Conservation (phyloP, 352 stramenopile species). For the Globisporangium sylvaticum region DNA sequence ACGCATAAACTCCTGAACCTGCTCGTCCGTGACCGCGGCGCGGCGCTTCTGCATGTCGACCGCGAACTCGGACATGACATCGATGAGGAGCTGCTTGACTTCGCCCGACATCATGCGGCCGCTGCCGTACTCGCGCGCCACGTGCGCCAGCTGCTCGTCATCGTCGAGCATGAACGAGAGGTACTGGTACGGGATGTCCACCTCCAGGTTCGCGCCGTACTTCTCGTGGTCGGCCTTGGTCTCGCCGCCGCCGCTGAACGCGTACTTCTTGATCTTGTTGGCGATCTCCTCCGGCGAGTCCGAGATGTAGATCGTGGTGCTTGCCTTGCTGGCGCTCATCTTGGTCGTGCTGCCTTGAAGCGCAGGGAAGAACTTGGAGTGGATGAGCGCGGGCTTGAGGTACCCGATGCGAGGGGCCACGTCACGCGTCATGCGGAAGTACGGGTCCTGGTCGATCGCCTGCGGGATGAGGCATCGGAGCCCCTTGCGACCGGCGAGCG, state of each 20-base stretch:
- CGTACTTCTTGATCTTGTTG: constrained; percentile 89
- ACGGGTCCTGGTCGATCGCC: constrained; percentile 99
- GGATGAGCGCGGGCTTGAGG: constrained; percentile 96
- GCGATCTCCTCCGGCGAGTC: constrained; percentile 96
- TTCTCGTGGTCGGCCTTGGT: constrained; percentile 98
- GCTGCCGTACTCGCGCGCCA: constrained; percentile 94
- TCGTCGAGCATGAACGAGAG: constrained; percentile 99
- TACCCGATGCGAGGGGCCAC: constrained; percentile 97
- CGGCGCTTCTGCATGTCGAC: constrained; percentile 93
- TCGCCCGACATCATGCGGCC: constrained; percentile 96
- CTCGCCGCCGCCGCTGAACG: constrained; percentile 93
- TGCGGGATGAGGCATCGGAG: constrained; percentile 98
- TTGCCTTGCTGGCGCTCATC: constrained; percentile 97
- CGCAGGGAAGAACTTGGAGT: constrained; percentile 99
- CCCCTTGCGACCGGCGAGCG: constrained; percentile 83
- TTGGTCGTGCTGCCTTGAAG: constrained; percentile 97
- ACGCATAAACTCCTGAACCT: constrained; percentile 97
- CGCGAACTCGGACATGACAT: constrained; percentile 91
- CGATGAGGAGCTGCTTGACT: constrained; percentile 97
- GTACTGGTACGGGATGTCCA: constrained; percentile 99
- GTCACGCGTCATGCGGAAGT: constrained; percentile 99
- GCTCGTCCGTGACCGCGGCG: constrained; percentile 92
- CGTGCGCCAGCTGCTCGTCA: constrained; percentile 93
- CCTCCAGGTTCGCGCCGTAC: constrained; percentile 97
- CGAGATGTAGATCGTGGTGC: constrained; percentile 99